Percentiles rank a stretch among this genome's conserved stretches.
These are phyloP conservation scores for Geotrichum carabidarum DNA, from an alignment of 1,139 yeast genomes.

Conservation along the genomic window DNA sequence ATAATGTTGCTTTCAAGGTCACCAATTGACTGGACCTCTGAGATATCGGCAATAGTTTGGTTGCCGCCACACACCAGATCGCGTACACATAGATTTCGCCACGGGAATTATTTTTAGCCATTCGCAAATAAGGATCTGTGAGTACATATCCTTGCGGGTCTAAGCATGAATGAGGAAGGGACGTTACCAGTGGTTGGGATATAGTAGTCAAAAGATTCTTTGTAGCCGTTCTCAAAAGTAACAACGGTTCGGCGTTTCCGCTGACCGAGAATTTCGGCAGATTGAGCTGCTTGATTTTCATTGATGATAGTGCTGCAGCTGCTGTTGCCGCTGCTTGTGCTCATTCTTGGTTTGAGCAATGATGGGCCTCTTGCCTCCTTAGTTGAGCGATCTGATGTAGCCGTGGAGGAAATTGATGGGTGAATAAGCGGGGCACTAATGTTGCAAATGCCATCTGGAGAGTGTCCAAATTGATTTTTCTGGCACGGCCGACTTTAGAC, in stretches of 20 bases:
- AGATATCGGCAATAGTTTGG: slow-evolving; percentile 15
- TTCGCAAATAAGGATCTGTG: slow-evolving; percentile 18
- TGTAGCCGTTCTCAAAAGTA: slow-evolving; percentile 16
- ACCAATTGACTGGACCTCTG: slow-evolving; percentile 11
- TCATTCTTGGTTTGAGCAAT: background rate
- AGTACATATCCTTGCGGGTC: slow-evolving; percentile 17
- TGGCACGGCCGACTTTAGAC: too few species aligned
- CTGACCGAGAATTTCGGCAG: background rate
- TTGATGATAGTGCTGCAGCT: background rate
- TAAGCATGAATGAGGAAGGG: slow-evolving; percentile 12
- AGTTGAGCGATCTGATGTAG: too few species aligned
- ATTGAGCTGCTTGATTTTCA: background rate
- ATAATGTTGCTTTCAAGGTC: slow-evolving; percentile 13
- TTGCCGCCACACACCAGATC: slow-evolving; percentile 15
- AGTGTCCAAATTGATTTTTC: too few species aligned
- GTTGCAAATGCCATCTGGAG: too few species aligned
- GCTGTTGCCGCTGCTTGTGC: background rate
- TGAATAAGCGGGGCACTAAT: too few species aligned
- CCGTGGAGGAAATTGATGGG: too few species aligned
- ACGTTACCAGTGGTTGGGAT: slow-evolving; percentile 19
- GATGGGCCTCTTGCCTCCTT: background rate
- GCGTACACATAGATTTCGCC: slow-evolving; percentile 15
- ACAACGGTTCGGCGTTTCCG: slow-evolving; percentile 10
- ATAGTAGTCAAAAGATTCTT: slow-evolving; percentile 16
- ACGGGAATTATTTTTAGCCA: slow-evolving; percentile 10